Percentiles rank a stretch among this genome's conserved stretches.
These are phyloP conservation scores for Leishmania lainsoni DNA, from an alignment of 208 protist genomes.

Conservation along the genomic window DNA sequence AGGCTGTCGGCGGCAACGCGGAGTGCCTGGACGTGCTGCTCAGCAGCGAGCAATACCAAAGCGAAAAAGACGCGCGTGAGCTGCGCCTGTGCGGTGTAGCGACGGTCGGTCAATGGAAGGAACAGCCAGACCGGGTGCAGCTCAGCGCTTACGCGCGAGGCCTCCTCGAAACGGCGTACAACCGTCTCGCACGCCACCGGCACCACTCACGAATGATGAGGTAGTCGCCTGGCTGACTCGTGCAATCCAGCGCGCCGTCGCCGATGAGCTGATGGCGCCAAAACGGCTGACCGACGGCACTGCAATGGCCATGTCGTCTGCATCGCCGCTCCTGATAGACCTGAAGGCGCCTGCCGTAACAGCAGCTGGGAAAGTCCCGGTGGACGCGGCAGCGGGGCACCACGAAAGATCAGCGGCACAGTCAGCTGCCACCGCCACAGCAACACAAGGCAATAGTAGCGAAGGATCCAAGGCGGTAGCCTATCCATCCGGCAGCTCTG, in stretches of 20 bases:
- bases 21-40: constrained; percentile 64
- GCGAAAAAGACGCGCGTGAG: constrained; percentile 61
- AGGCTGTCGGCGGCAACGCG: constrained; percentile 49
- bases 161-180: constrained; percentile 62
- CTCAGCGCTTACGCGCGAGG: constrained; percentile 72
- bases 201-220: constrained; percentile 54
- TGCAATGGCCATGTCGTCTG: not conserved
- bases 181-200: constrained; percentile 19
- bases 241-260: constrained; percentile 77
- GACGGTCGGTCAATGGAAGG: constrained; percentile 74
- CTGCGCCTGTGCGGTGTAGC: constrained; percentile 69
- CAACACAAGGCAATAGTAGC: not conserved
- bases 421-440: constrained; percentile 4
- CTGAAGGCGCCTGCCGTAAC: constrained; percentile 6
- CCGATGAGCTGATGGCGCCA: constrained; percentile 65
- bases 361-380: constrained; percentile 17
- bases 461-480: not conserved
- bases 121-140: constrained; percentile 64
- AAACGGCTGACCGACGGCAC: constrained; percentile 12
- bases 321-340: constrained; percentile 4
- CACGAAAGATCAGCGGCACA: not conserved
- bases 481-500: not conserved
- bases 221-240: constrained; percentile 83
- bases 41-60: constrained; percentile 64
- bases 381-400: not conserved